Percentiles rank a stretch among this genome's conserved stretches.
phyloP scores from a whole-genome alignment of 352 stramenopile genomes.

The Globisporangium okanoganense region DNA sequence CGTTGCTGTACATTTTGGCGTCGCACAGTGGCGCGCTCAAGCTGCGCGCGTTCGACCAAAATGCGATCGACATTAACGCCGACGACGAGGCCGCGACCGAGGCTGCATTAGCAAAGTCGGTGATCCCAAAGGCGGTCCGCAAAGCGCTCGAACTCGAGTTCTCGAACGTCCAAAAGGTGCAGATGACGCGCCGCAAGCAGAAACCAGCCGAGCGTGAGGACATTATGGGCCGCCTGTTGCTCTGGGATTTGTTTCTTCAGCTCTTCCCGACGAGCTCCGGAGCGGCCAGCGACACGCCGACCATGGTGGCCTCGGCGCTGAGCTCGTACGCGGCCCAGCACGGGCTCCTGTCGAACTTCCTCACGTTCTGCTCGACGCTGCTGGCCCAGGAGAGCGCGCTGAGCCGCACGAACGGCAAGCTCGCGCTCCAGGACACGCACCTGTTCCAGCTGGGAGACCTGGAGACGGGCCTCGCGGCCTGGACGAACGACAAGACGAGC shows the following conservation, averaged over 20 bases:
- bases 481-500: slow-evolving; percentile 33
- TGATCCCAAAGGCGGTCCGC: slow-evolving; percentile 66
- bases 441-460: slow-evolving; percentile 47
- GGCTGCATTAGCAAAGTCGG: slow-evolving; percentile 46
- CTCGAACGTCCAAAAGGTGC: slow-evolving; percentile 24
- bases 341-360: slow-evolving; percentile 56
- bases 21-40: slow-evolving; percentile 46
- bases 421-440: slow-evolving; percentile 42
- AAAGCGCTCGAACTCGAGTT: slow-evolving; percentile 57
- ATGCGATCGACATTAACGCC: slow-evolving; percentile 68
- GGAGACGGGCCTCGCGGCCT: slow-evolving; percentile 19
- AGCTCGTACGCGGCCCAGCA: slow-evolving; percentile 62
- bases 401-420: slow-evolving; percentile 15
- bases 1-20: slow-evolving; percentile 59
- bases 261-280: slow-evolving; percentile 47
- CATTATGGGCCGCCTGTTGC: slow-evolving; percentile 47
- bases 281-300: slow-evolving; percentile 14
- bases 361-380: slow-evolving; percentile 59
- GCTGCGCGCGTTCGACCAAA: slow-evolving; percentile 32
- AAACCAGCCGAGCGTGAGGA: slow-evolving; percentile 51
- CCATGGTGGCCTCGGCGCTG: slow-evolving; percentile 64
- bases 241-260: slow-evolving; percentile 84
- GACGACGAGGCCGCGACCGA: slow-evolving; percentile 77
- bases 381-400: slow-evolving; percentile 50
- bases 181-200: slow-evolving; percentile 46